Evolutionary conservation across 2,329 filamentous ascomycete genomes (phyloP).

Genomic region (Curvularia verruculosa): DNA sequence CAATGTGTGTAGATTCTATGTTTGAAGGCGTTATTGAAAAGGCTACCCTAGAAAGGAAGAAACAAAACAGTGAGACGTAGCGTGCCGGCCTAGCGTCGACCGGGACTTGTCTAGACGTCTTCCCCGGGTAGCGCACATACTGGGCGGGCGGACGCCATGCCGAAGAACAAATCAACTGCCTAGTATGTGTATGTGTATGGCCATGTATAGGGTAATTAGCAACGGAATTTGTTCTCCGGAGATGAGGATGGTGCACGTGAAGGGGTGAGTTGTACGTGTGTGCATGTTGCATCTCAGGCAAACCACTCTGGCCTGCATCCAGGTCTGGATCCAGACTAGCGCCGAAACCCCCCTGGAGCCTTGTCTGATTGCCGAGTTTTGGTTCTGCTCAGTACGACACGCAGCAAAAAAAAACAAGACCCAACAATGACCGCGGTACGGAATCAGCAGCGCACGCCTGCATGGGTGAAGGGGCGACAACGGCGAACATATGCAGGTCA

Average conservation of each 20-base stretch:
- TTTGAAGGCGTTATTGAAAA: slow-evolving; percentile 2
- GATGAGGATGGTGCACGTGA: slow-evolving; percentile 1
- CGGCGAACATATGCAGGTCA: slow-evolving; percentile 12
- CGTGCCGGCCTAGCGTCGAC: background rate
- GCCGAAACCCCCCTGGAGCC: background rate
- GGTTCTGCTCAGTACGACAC: background rate
- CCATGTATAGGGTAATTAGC: background rate
- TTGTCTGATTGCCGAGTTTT: slow-evolving; percentile 2
- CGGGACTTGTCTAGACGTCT: background rate
- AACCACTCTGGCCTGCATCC: background rate
- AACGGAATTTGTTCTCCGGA: slow-evolving; percentile 12
- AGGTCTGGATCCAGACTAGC: background rate
- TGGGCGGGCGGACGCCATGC: background rate
- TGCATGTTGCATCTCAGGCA: slow-evolving; percentile 3
- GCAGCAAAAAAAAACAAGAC: background rate
- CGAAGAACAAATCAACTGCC: slow-evolving; percentile 5
- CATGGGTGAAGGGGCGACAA: slow-evolving; percentile 4
- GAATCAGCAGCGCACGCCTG: slow-evolving; percentile 1
- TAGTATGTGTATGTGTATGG: background rate
- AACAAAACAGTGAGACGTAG: slow-evolving; percentile 3
- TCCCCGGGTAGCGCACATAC: slow-evolving; percentile 1
- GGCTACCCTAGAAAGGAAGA: slow-evolving; percentile 9
- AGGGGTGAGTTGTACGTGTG: slow-evolving; percentile 4
- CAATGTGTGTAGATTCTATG: background rate
- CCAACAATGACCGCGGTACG: background rate